These are phyloP conservation scores for Mycogone perniciosa DNA, from an alignment of 2,329 filamentous ascomycete species.

Conservation along the genomic window DNA sequence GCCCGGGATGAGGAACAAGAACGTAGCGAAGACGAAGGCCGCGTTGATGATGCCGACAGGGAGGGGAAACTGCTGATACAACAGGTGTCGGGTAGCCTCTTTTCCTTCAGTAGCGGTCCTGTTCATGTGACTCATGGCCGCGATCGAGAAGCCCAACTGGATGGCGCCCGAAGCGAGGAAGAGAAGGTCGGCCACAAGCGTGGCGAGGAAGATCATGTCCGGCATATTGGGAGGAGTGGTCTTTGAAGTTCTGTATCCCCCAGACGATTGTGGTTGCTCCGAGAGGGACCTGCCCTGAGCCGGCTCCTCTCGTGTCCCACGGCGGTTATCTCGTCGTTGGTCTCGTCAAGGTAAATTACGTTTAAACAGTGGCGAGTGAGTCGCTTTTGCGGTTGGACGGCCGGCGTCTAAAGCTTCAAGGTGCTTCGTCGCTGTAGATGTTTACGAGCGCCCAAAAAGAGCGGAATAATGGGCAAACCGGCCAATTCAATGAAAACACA, in stretches of 20 bases:
- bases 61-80: conserved; percentile 49
- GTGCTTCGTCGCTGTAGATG: too few relatives aligned
- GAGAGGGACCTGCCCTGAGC: background rate
- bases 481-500: background rate
- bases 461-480: too few relatives aligned
- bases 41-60: conserved; percentile 67
- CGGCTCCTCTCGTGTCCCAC: background rate
- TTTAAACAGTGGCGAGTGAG: background rate
- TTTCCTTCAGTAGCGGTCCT: conserved; percentile 38
- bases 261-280: background rate
- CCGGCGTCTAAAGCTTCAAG: conserved; percentile 2
- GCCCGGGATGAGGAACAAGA: conserved; percentile 64
- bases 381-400: background rate
- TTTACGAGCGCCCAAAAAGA: too few relatives aligned
- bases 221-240: conserved; percentile 34
- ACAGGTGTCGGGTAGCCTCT: conserved; percentile 44
- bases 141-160: conserved; percentile 49
- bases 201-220: conserved; percentile 48
- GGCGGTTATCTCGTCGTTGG: too few relatives aligned
- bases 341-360: too few relatives aligned
- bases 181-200: conserved; percentile 41
- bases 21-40: conserved; percentile 63
- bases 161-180: conserved; percentile 49
- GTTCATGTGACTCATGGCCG: conserved; percentile 42
- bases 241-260: background rate